Conservation (phyloP, 129 eudicot species). For the Saussurea involucrata region DNA sequence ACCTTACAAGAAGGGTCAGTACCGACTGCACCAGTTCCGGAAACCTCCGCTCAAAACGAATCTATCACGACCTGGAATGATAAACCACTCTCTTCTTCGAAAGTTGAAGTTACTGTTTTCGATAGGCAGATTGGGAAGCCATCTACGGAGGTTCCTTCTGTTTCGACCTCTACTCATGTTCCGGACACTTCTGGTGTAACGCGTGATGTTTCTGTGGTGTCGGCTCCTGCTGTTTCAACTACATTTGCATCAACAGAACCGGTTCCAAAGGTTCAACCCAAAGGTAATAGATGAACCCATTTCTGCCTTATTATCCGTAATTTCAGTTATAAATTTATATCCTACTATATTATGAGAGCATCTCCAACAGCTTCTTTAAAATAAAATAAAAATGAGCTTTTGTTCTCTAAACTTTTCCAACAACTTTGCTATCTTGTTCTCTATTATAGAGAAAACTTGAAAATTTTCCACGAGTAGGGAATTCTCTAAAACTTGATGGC, state of each 20-base stretch:
- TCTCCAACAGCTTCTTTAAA: no score
- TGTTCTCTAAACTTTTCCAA: no score
- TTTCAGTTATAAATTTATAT: neutral
- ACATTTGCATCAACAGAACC: conserved; percentile 34
- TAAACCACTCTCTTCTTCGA: conserved; percentile 2
- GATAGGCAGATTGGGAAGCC: conserved; percentile 9
- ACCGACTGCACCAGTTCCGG: conserved; percentile 35
- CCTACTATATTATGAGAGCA: neutral
- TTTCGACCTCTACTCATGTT: conserved; percentile 24
- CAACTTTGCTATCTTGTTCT: no score
- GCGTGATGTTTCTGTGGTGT: conserved; percentile 32
- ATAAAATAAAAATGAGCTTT: no score
- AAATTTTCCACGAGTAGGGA: no score
- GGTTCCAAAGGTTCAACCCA: conserved; percentile 61
- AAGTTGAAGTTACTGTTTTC: conserved; percentile 3
- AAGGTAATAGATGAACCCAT: conserved; percentile 49
- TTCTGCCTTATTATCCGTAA: neutral
- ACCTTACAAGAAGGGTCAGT: conserved; percentile 44
- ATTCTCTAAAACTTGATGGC: no score
- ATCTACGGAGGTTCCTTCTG: conserved; percentile 29
- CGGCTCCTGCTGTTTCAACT: conserved; percentile 39
- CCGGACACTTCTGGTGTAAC: conserved; percentile 25
- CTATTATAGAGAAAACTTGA: no score
- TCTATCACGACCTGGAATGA: conserved; percentile 12
- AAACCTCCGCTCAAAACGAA: conserved; percentile 20